Evolutionary conservation across 2,329 filamentous ascomycete genomes (phyloP).

Genomic region (Diaporthe vexans): DNA sequence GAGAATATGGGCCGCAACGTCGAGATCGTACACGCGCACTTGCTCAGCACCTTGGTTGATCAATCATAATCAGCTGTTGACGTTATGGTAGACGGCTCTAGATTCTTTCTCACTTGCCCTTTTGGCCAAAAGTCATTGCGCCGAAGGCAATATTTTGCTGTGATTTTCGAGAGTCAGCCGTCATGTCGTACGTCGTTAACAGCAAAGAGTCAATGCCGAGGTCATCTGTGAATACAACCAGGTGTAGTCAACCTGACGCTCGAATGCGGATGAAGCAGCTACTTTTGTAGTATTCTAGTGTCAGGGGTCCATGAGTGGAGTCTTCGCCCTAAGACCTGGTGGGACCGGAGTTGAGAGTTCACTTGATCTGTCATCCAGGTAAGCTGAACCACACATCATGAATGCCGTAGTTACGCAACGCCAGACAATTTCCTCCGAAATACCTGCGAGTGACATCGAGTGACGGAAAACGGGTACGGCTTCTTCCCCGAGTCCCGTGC

Average conservation of each 20-base stretch:
- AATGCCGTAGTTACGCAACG: not conserved
- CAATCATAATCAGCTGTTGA: not conserved
- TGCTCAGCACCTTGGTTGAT: conserved; percentile 45
- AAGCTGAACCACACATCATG: not conserved
- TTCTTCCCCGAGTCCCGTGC: not conserved
- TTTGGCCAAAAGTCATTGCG: conserved; percentile 48
- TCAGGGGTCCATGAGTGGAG: not conserved
- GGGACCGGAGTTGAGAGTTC: not conserved
- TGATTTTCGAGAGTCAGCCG: not conserved
- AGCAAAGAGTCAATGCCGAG: not conserved
- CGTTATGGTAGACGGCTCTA: not conserved
- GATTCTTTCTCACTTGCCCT: conserved; percentile 28
- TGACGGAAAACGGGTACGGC: not conserved
- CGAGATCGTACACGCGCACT: conserved; percentile 47
- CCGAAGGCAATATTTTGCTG: conserved; percentile 48
- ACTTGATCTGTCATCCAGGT: not conserved
- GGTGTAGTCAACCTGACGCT: not conserved
- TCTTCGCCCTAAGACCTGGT: not conserved
- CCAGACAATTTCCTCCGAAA: conserved; percentile 1
- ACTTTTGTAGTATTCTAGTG: not conserved
- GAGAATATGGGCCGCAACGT: conserved; percentile 72
- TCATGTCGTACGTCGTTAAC: not conserved
- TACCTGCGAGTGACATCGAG: not conserved
- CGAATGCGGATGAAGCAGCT: not conserved
- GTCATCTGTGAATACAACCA: not conserved